phyloP scores from a whole-genome alignment of 306 rosid species.

The Casuarina cunninghamiana region DNA sequence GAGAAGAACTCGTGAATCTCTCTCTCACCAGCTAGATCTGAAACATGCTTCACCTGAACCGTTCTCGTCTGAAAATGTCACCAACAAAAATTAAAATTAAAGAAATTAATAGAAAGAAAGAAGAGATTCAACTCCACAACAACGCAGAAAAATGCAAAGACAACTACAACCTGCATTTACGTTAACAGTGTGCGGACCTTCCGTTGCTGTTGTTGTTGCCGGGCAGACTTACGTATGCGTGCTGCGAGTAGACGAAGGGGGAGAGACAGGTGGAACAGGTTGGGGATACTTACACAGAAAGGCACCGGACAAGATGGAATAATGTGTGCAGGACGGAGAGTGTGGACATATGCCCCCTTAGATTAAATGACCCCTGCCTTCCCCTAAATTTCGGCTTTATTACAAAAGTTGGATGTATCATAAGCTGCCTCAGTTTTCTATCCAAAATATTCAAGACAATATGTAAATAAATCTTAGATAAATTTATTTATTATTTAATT shows the following conservation, averaged over 20 bases:
- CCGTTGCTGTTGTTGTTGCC: not conserved
- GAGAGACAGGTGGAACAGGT: conserved; percentile 4
- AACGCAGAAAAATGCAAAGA: not conserved
- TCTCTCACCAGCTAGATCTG: conserved; percentile 93
- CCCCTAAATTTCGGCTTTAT: not conserved
- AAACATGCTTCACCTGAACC: conserved; percentile 73
- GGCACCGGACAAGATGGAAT: not conserved
- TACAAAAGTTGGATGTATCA: no score
- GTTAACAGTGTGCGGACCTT: not conserved
- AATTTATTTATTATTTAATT: no score
- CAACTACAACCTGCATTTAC: not conserved
- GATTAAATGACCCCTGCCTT: not conserved
- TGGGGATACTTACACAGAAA: not conserved
- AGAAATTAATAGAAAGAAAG: not conserved
- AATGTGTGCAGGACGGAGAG: not conserved
- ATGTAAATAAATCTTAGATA: no score
- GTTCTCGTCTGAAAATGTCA: conserved; percentile 62
- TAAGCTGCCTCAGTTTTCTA: no score
- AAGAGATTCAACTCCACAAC: not conserved
- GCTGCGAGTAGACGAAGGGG: not conserved
- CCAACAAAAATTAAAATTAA: not conserved
- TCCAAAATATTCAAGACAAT: no score
- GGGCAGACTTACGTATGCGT: not conserved
- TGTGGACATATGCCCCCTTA: no score
- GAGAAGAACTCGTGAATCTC: conserved; percentile 96